Base-by-base conservation (phyloP, 2,329 filamentous ascomycete genomes). In the Eutypa lata region DNA sequence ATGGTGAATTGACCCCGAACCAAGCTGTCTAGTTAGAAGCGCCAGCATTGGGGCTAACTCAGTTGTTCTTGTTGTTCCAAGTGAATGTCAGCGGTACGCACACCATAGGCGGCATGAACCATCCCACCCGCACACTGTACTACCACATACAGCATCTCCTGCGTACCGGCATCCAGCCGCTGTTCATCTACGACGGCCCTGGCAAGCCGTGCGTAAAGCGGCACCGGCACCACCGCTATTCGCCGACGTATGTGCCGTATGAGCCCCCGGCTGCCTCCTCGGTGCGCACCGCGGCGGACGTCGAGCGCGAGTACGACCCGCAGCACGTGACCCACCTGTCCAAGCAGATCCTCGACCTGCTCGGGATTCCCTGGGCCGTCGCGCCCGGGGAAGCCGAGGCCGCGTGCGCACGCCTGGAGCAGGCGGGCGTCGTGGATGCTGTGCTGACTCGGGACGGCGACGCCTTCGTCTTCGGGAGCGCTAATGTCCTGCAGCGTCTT, bases 401-500 rank as follows among this genome's bases (percentile, higher is more conserved):
- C 2, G 76, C 79, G 57, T 79, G 77, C 52, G 75, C 71, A 1
- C 62, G 63, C n/a, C 59, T 80, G 8, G 73, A 79, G 50, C 54
- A 63, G 19, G 54, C 71, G 1, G 73, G 71, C 0, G 53, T 78
- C 11, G 74, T 79, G 0, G 77, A 79, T 55, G 76, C 75, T 7
- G 74, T 79, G 1, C 78, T 72, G 71, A 73, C 71, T 0, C 73
- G 78, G 40, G 76, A 79, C 50, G 68, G 70, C 1, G 76, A 80
- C 43, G 62, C 65, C 0, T 65, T 79, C 14, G 74, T 80, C 72
- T 79, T 79, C 48, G 75, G 76, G 3, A 74, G 71, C 53, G 68
- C 61, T 2, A 66, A 70, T 1, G 61, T 78, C n/a, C 68, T 80
- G 33, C 53, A 57, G 24, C 51, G 61, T 2, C 54, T 56, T 45